Evolutionary conservation across 2,329 filamentous ascomycete genomes (phyloP).

Genomic region (Penicillium sp.): DNA sequence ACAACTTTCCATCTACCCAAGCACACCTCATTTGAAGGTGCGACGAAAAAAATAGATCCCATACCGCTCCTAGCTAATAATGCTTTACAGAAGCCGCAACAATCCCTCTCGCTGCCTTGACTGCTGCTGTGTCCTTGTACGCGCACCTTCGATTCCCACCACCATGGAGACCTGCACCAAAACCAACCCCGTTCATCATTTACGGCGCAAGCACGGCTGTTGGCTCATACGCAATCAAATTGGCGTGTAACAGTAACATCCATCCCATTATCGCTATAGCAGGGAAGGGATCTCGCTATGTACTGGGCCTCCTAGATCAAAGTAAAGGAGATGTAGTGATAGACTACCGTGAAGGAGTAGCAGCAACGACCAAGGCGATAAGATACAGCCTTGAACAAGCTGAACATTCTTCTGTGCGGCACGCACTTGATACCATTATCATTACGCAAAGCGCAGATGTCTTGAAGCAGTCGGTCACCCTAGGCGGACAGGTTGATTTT

Average conservation of each 20-base stretch:
- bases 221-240: conserved; percentile 60
- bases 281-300: conserved; percentile 54
- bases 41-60: too few relatives aligned
- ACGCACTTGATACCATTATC: not conserved
- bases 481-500: not conserved
- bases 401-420: not conserved
- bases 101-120: conserved; percentile 59
- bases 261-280: conserved; percentile 64
- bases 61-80: not conserved
- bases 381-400: conserved; percentile 23
- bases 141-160: conserved; percentile 49
- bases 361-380: conserved; percentile 53
- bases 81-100: conserved; percentile 52
- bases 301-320: conserved; percentile 55
- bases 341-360: conserved; percentile 52
- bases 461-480: not conserved
- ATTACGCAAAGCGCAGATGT: not conserved
- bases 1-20: conserved; percentile 58
- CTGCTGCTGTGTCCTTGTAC: conserved; percentile 56
- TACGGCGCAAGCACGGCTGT: conserved; percentile 57
- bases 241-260: conserved; percentile 57
- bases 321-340: conserved; percentile 40
- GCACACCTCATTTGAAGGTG: conserved; percentile 55
- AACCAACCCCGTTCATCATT: conserved; percentile 44
- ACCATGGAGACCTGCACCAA: conserved; percentile 48